phyloP scores from a whole-genome alignment of 495 filamentous ascomycete genomes.

The Talaromyces ruber region DNA sequence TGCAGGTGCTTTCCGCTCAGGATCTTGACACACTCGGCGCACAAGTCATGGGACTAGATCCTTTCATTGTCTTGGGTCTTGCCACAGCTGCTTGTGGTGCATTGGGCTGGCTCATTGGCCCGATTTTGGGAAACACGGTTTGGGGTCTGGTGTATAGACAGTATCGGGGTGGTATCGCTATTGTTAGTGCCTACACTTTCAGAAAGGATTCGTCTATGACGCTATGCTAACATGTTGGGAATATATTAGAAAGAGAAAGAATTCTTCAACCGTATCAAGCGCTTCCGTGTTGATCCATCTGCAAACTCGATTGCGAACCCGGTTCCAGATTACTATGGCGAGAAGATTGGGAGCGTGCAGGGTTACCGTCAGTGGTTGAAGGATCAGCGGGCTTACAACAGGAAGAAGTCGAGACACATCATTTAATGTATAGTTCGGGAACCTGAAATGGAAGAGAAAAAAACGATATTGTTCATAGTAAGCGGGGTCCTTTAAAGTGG shows the following conservation, averaged over 20 bases:
- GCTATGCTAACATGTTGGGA: slow-evolving; percentile 7
- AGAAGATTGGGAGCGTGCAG: slow-evolving; percentile 89
- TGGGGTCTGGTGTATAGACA: slow-evolving; percentile 65
- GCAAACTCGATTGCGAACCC: slow-evolving; percentile 59
- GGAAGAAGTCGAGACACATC: slow-evolving; percentile 67
- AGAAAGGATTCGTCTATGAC: neutral
- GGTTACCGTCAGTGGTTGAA: slow-evolving; percentile 93
- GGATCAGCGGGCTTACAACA: slow-evolving; percentile 94
- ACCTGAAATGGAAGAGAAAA: neutral
- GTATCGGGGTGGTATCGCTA: slow-evolving; percentile 55
- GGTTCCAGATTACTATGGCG: slow-evolving; percentile 65
- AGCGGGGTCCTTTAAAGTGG: neutral
- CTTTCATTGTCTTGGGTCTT: slow-evolving; percentile 72
- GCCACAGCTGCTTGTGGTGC: slow-evolving; percentile 63
- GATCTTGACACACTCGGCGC: slow-evolving; percentile 60
- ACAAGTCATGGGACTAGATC: slow-evolving; percentile 72
- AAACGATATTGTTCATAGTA: neutral
- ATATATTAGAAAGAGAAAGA: slow-evolving; percentile 74
- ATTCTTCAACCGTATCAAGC: slow-evolving; percentile 82
- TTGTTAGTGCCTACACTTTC: slow-evolving; percentile 37
- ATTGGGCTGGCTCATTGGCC: slow-evolving; percentile 78
- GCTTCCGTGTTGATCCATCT: slow-evolving; percentile 80
- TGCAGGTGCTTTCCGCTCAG: slow-evolving; percentile 51
- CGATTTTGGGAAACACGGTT: slow-evolving; percentile 63
- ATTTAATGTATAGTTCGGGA: slow-evolving; percentile 9